These are phyloP conservation scores for Pleurotus tuoliensis DNA, from an alignment of 768 basidiomycete genomes.

Conservation along the genomic window DNA sequence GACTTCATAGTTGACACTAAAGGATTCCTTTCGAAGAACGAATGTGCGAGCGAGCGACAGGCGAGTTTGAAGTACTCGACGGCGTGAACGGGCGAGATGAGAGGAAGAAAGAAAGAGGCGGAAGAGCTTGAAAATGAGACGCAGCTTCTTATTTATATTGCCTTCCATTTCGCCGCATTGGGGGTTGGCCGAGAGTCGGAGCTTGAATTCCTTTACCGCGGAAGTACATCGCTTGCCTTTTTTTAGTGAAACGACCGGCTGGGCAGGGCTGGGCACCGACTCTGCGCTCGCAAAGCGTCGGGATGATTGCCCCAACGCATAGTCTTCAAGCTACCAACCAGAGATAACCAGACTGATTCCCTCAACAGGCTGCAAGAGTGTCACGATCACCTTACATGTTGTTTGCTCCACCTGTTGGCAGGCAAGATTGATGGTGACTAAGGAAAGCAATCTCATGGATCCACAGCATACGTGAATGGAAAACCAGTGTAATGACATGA, in stretches of 20 bases:
- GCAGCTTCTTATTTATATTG: not conserved
- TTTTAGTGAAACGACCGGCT: too few relatives aligned
- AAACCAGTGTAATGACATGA: too few relatives aligned
- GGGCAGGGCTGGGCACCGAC: too few relatives aligned
- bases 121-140: not conserved
- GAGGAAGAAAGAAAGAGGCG: not conserved
- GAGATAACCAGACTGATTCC: too few relatives aligned
- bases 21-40: constrained; percentile 10
- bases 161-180: not conserved
- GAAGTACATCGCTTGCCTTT: too few relatives aligned
- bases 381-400: too few relatives aligned
- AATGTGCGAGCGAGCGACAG: constrained; percentile 1
- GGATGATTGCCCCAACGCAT: too few relatives aligned
- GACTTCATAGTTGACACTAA: constrained; percentile 30
- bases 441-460: not conserved
- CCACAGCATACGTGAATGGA: constrained; percentile 5
- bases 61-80: not conserved
- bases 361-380: too few relatives aligned
- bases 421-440: too few relatives aligned
- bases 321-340: too few relatives aligned
- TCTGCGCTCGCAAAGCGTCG: too few relatives aligned
- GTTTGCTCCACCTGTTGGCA: too few relatives aligned
- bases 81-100: not conserved
- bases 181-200: not conserved
- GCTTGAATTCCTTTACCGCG: not conserved